These are phyloP conservation scores for Litchi chinensis DNA, from an alignment of 345 rosid genomes.

Conservation along the genomic window DNA sequence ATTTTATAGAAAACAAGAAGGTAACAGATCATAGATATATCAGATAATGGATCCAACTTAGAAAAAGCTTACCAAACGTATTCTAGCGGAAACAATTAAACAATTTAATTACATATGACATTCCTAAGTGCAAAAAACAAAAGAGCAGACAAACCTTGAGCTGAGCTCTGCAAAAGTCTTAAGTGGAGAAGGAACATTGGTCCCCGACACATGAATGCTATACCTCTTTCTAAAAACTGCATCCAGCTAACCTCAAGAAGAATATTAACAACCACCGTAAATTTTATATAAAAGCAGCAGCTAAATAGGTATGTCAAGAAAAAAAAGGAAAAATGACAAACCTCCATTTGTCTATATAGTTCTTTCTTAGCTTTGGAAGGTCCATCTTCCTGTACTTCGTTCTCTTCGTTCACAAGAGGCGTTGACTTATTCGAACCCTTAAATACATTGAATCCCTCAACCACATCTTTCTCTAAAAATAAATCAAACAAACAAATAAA, in stretches of 20 bases:
- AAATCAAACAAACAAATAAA: slow-evolving; percentile 5
- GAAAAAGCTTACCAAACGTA: not conserved
- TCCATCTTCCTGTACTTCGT: slow-evolving; percentile 29
- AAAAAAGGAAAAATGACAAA: slow-evolving; percentile 26
- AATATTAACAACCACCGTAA: not conserved
- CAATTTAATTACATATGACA: not conserved
- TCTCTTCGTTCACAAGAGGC: slow-evolving; percentile 25
- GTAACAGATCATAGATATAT: not conserved
- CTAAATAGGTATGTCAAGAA: not conserved
- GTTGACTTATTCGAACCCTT: slow-evolving; percentile 48
- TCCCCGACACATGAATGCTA: slow-evolving; percentile 81
- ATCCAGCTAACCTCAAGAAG: slow-evolving; percentile 55
- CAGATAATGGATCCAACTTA: too few species aligned
- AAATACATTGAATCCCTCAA: slow-evolving; percentile 84
- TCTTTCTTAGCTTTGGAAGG: slow-evolving; percentile 52
- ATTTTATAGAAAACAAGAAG: not conserved
- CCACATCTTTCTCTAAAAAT: slow-evolving; percentile 39
- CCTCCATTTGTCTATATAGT: slow-evolving; percentile 66
- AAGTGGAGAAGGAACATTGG: slow-evolving; percentile 75
- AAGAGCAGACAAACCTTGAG: slow-evolving; percentile 52
- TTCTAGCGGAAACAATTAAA: not conserved
- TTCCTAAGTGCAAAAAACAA: not conserved
- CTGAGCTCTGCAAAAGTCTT: slow-evolving; percentile 64
- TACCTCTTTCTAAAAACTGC: slow-evolving; percentile 66
- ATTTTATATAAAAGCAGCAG: not conserved